Percentiles rank a stretch among this genome's conserved stretches.
Evolutionary conservation across 257 asterid species (phyloP).

Genomic region (Petunia axillaris): DNA sequence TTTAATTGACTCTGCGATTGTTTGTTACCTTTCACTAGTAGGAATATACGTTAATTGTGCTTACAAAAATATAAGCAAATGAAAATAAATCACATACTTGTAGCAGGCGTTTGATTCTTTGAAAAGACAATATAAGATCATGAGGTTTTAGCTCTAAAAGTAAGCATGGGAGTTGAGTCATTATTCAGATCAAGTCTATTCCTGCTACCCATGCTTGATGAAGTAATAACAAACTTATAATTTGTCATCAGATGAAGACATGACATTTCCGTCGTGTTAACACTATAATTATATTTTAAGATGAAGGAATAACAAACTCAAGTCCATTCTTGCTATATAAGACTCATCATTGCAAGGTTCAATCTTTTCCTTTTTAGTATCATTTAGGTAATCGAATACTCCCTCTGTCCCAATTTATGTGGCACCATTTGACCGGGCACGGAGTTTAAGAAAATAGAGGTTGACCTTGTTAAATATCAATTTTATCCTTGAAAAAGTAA

Average conservation of each 20-base stretch:
- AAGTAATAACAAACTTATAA: too few relatives aligned
- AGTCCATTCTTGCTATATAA: background rate
- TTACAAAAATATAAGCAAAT: too few relatives aligned
- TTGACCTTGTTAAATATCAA: too few relatives aligned
- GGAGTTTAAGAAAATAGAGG: too few relatives aligned
- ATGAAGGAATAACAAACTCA: background rate
- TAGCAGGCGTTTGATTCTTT: background rate
- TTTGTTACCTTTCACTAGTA: too few relatives aligned
- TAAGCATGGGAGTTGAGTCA: conserved; percentile 19
- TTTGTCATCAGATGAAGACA: background rate
- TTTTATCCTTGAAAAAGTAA: too few relatives aligned
- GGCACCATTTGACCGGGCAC: too few relatives aligned
- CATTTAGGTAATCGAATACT: too few relatives aligned
- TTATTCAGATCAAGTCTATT: background rate
- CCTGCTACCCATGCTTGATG: background rate
- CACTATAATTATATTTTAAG: background rate
- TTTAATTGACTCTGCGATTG: too few relatives aligned
- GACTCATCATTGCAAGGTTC: background rate
- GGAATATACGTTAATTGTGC: too few relatives aligned
- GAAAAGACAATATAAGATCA: conserved; percentile 1
- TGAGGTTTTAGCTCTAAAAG: conserved; percentile 14
- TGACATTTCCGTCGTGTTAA: background rate
- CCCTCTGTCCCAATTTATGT: too few relatives aligned
- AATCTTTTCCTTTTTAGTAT: background rate
- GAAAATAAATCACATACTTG: background rate